Percentiles rank a stretch among this genome's conserved stretches.
These are phyloP conservation scores for Diutina catenulata DNA, from an alignment of 1,139 yeast species.

Conservation along the genomic window DNA sequence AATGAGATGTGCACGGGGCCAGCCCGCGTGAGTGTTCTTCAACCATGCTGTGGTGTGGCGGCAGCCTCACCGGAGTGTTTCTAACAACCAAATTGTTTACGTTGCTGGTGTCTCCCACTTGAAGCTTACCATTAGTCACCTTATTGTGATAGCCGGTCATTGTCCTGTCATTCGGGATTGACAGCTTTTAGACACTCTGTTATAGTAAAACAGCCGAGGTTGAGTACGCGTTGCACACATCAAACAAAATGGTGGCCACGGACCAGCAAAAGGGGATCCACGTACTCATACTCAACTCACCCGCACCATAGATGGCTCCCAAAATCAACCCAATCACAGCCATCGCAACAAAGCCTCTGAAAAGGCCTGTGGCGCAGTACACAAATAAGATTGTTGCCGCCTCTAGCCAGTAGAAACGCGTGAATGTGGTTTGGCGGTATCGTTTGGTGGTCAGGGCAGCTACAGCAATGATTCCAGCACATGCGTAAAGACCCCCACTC, in stretches of 20 bases:
- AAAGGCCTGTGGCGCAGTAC: conserved; percentile 42
- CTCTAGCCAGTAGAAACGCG: neutral
- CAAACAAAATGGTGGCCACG: conserved; percentile 50
- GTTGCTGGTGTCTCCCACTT: too few species aligned
- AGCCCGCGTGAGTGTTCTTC: too few species aligned
- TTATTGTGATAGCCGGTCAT: too few species aligned
- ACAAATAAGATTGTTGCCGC: conserved; percentile 22
- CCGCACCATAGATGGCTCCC: conserved; percentile 63
- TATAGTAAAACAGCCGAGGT: conserved; percentile 11
- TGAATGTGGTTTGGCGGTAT: conserved; percentile 9
- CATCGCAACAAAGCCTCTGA: conserved; percentile 62
- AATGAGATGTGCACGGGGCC: too few species aligned
- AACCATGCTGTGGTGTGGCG: too few species aligned
- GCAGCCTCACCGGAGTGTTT: too few species aligned
- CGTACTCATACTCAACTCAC: conserved; percentile 73
- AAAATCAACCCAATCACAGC: conserved; percentile 58
- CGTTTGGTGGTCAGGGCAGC: conserved; percentile 19
- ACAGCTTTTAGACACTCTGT: neutral
- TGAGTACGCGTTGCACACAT: conserved; percentile 52
- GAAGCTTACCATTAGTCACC: too few species aligned
- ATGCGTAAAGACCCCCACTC: conserved; percentile 47
- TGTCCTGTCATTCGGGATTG: too few species aligned
- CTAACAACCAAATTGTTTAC: too few species aligned
- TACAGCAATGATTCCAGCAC: conserved; percentile 58
- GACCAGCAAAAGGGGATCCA: conserved; percentile 91